Evolutionary conservation across 257 asterid species (phyloP), one percentile per base, ranked within the genome.

Genomic region (Petunia secreta): DNA sequence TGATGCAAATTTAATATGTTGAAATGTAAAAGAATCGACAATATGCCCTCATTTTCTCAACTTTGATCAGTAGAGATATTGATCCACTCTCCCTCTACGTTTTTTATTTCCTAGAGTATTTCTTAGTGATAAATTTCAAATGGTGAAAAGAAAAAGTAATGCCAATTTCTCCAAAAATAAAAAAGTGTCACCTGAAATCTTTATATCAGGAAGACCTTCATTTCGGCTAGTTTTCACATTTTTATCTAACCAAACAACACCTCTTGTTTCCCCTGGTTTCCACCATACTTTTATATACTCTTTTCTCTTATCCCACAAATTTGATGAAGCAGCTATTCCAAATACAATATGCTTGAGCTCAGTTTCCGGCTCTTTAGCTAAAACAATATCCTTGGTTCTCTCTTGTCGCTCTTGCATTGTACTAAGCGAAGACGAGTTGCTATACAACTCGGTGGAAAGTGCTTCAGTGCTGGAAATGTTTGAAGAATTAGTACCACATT

Each of bases 261-360:
- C 95, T 9, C 95, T 85, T 88, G 90, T 89, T 57, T 77, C 81
- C 37, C 87, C 87, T 48, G 91, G 91, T 67, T 69, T 69, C 93
- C 91, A 91, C 95, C 95, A 91, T 8, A 89, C 84, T 39, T 89
- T 91, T 13, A 91, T 89, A 87, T 91, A 91, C 87, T 91, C 91
- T 75, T 91, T 89, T 36, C 95, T 59, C 68, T 84, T 75, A 10
- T 65, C 63, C 95, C 95, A 91, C 6, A 91, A 86, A 80, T 84
- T 91, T 9, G 93, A 87, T 0, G 95, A 91, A 1, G 92, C 93
- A 0, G 89, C 95, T 43, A 91, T 82, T 82, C 95, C 95, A 85
- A 91, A 91, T 1, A 87, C 88, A 4, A 91, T 58, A 89, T 91
- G 91, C 63, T 85, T 81, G 7, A 91, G 79, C 15, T 79, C 86